Base-by-base conservation (phyloP, 306 rosid genomes). In the Lathyrus aphaca region DNA sequence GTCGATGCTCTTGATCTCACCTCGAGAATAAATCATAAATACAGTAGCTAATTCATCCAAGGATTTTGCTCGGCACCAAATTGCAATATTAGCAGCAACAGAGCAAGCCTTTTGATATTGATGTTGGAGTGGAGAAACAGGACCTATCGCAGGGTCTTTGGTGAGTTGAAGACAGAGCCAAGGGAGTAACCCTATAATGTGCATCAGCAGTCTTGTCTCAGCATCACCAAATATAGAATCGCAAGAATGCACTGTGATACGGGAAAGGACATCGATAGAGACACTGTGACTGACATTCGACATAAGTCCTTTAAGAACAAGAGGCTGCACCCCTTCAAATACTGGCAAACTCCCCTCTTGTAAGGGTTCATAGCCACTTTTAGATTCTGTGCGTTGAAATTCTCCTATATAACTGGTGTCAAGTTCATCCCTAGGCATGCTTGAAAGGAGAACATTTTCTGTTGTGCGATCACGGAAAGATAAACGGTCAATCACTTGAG, bases 261-360 rank as follows among this genome's bases (percentile, higher is more conserved):
- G 86, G 27, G 91, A 89, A 43, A 95, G 99, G 42, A 95, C 99
- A 76, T 91, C 96, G 42, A 95, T 91, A 50, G 99, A 83, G 71
- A 89, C 97, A 21, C 91, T 81, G 60, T 95, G 97, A 75, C 99
- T 95, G 64, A 89, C 97, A 35, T 81, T 88, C 11, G 96, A 94
- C 96, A 87, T 85, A 30, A 94, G 95, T 71, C 98, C 98, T 79
- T 90, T 94, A 79, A 90, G 93, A 74, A 95, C 97, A 73, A 95
- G 97, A 76, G 97, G 99, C 55, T 91, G 99, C 32, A 95, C 97
- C 69, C 97, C 99, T 89, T 91, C 97, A 81, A 91, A 95, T 68
- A 89, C 69, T 55, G 97, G 99, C 76, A 95, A 79, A 76, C 78
- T 83, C 53, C 92, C 97, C 70, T 83, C 91, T 66, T 86, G 85